These are phyloP conservation scores for Musa balbisiana DNA, from an alignment of 202 grass and related monocot genomes.

Conservation along the genomic window DNA sequence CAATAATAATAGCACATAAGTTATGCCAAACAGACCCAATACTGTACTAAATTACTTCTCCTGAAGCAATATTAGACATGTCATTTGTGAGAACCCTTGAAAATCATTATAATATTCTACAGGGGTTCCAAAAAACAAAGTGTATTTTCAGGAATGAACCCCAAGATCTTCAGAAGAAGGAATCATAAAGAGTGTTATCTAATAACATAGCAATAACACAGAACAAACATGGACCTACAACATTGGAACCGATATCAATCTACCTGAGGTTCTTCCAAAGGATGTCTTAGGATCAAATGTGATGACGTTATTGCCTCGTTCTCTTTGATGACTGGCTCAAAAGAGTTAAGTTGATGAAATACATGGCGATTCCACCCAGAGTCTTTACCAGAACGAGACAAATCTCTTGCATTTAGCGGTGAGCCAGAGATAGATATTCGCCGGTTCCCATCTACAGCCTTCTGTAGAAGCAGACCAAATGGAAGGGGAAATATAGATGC, in stretches of 20 bases:
- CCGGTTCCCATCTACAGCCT: conserved; percentile 55
- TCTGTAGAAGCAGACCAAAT: conserved; percentile 77
- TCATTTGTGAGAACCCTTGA: too few relatives aligned
- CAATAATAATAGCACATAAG: too few relatives aligned
- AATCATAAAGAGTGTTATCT: neutral
- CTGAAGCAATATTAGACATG: too few relatives aligned
- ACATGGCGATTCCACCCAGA: conserved; percentile 51
- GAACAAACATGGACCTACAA: neutral
- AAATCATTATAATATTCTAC: neutral
- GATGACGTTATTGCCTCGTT: conserved; percentile 52
- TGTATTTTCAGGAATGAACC: neutral
- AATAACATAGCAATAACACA: neutral
- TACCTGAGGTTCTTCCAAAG: conserved; percentile 94
- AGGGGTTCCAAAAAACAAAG: neutral
- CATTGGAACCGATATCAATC: neutral
- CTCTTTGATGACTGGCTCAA: conserved; percentile 43
- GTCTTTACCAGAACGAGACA: conserved; percentile 67
- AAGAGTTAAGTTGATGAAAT: conserved; percentile 29
- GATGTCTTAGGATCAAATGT: conserved; percentile 83
- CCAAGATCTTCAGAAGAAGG: neutral
- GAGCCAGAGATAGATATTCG: conserved; percentile 56
- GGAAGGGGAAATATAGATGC: conserved; percentile 78
- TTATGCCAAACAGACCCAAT: too few relatives aligned
- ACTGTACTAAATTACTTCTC: too few relatives aligned
- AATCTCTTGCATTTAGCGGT: conserved; percentile 53